Base-by-base conservation (phyloP, 345 rosid genomes). In the Gynandropsis gynandra region DNA sequence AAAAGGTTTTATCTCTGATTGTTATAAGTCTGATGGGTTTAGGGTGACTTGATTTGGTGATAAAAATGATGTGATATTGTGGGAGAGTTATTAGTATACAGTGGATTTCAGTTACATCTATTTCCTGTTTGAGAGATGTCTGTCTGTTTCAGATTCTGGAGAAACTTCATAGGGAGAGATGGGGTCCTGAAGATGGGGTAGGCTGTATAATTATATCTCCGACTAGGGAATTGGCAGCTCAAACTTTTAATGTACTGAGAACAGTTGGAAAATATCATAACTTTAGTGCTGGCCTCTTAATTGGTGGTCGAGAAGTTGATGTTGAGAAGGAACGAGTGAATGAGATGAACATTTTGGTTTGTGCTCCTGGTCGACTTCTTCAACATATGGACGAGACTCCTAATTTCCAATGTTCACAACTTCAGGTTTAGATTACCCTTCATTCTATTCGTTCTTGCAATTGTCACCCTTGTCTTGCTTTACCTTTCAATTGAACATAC, bases 361-460 rank as follows among this genome's bases (percentile, higher is more conserved):
- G 98, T 66, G 87, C 96, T 34, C 98, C 95, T 24, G 96, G 96
- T 35, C 80, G 98, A 61, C 93, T 90, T 68, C 87, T 84, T 66
- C 96, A 92, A 75, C 95, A 92, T 51, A 79, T 92, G 98, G 93
- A 92, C 5, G 95, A 87, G 87, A 92, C 98, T 21, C 89, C 86
- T 18, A 87, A 80, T 50, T 92, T 84, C 58, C 95, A 87, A 12
- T 92, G 98, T 66, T 84, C 98, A 18, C 76, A 87, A 36, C 84
- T 92, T 61, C 75, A 87, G 96, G 98, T 92, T 73, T 13, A 69
- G 7, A 49, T 51, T 9, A 49, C 21, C 10, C 3, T 20, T 20
- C 9, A 32, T 8, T 7, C 15, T 20, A 2, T 36, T 18, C 15
- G 13, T 43, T 43, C 29, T 27, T 59, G 17, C n/a, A n/a, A n/a